A percentile compares a stretch with the other conserved stretches of the same genome.
Conservation (phyloP, 148 eudicot genomes). For the Amaranthus hypochondriacus region DNA sequence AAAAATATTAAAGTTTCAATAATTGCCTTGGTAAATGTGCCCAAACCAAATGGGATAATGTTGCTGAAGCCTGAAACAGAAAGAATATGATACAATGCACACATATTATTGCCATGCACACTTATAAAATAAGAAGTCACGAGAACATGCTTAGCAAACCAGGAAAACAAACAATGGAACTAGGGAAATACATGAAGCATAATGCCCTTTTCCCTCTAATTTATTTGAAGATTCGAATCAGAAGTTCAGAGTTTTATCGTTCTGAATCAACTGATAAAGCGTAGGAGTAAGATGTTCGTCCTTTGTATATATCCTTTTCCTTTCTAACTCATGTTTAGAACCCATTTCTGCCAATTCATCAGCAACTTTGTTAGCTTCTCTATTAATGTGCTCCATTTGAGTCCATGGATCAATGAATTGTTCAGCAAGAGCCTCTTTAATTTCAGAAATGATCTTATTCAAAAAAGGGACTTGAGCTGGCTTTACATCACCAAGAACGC, state of each 20-base stretch:
- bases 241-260: neutral
- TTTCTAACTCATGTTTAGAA: neutral
- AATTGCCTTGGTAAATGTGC: no score
- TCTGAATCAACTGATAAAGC: neutral
- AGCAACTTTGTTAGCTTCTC: slow-evolving; percentile 2
- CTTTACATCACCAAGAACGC: slow-evolving; percentile 1
- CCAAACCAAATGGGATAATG: no score
- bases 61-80: no score
- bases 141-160: no score
- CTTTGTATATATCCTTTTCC: neutral
- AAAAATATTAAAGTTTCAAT: no score
- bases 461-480: neutral
- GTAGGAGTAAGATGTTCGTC: neutral
- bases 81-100: no score
- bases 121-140: no score
- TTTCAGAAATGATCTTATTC: neutral
- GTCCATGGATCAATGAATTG: neutral
- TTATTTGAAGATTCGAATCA: no score
- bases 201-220: neutral
- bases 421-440: neutral
- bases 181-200: no score
- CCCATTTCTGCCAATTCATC: slow-evolving; percentile 6
- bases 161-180: no score
- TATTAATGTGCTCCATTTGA: neutral
- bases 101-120: no score